These are phyloP conservation scores for Mallotus japonicus DNA, from an alignment of 441 rosid genomes.

Conservation along the genomic window DNA sequence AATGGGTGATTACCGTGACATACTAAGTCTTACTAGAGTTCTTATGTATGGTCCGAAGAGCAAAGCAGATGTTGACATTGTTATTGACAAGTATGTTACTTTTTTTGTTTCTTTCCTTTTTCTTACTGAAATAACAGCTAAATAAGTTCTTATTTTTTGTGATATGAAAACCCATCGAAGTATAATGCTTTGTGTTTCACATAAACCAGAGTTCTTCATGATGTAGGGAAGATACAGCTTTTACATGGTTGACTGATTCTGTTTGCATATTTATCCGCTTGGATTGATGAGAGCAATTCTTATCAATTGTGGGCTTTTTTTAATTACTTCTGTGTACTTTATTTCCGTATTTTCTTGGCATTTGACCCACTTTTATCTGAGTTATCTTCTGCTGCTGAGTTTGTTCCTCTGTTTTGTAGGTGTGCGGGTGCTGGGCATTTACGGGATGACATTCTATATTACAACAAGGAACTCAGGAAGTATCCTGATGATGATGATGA, in stretches of 20 bases:
- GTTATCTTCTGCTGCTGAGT: constrained; percentile 24
- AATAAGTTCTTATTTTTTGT: constrained; percentile 5
- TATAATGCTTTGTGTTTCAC: neutral
- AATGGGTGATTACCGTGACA: constrained; percentile 98
- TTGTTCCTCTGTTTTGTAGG: constrained; percentile 39
- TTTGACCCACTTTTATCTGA: neutral
- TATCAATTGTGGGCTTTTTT: neutral
- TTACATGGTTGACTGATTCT: neutral
- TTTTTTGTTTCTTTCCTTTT: neutral
- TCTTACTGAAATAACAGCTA: neutral
- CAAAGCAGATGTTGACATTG: constrained; percentile 83
- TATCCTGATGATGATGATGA: constrained; percentile 57
- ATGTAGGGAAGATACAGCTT: neutral
- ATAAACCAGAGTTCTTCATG: neutral
- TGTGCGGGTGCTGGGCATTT: constrained; percentile 97
- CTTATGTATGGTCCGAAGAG: constrained; percentile 88
- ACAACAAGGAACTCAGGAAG: constrained; percentile 63
- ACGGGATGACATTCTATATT: constrained; percentile 73
- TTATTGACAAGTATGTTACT: constrained; percentile 58
- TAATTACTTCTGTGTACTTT: neutral
- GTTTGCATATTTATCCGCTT: neutral
- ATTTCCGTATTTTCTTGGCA: neutral
- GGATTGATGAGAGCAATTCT: neutral
- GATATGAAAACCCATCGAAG: neutral
- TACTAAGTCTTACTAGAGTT: constrained; percentile 94